Conservation (phyloP, 139 green algal genomes). For the Gonium pectorale region DNA sequence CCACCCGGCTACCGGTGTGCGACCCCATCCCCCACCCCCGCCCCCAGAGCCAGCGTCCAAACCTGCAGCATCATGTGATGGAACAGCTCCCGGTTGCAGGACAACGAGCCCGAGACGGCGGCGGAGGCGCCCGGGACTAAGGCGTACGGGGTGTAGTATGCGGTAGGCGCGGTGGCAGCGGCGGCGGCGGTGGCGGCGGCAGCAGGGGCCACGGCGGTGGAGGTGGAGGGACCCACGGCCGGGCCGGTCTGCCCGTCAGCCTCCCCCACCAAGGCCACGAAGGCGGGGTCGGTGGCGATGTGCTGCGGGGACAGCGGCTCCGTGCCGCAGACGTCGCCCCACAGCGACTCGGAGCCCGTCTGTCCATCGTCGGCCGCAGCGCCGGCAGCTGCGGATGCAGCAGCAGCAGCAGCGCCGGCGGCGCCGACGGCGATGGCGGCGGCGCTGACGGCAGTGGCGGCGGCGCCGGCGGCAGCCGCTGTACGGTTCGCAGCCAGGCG, state of each 20-base stretch:
- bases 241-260: no score
- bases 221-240: no score
- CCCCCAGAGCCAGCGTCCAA: no score
- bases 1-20: no score
- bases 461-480: background rate
- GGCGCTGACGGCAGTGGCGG: background rate
- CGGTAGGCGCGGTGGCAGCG: background rate
- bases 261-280: background rate
- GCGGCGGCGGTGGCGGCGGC: background rate
- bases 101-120: background rate
- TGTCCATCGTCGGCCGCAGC: no score
- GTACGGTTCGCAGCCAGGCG: background rate
- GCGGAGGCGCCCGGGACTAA: background rate
- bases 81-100: conserved; percentile 26
- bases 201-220: no score
- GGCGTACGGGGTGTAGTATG: background rate
- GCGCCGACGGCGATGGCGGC: background rate
- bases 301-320: background rate
- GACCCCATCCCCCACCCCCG: no score
- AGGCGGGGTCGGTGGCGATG: background rate
- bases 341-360: background rate
- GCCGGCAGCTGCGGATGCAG: background rate
- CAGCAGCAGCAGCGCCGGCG: background rate
- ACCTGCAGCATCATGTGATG: conserved; percentile 42
- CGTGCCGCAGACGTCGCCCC: background rate